Base-by-base conservation (phyloP, 1,284 basidiomycete species). In the Cryptococcus hybrid region DNA sequence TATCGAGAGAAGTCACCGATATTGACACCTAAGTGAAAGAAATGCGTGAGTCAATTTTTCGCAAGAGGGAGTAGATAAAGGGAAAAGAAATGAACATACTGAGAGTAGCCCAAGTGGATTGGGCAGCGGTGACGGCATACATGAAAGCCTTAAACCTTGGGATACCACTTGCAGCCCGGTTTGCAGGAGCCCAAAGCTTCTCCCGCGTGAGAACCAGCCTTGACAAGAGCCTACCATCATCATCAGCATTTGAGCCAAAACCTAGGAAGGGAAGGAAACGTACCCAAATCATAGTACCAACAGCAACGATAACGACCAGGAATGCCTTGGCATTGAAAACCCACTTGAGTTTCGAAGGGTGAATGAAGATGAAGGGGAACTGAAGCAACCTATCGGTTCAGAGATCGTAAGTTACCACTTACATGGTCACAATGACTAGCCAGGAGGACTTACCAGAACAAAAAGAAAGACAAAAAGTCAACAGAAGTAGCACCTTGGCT, bases 281-380 rank as follows among this genome's bases (percentile, higher is more conserved):
- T 18, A 65, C 84, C 88, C 88, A 90, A 36, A 87, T 86, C 59
- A 90, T 79, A 62, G 89, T 88, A 7, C 84, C 83, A 30, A 90
- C 59, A 79, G 86, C 88, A 6, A 86, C 82, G 4, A 83, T 75
- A 0, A 88, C 88, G 0, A 88, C 87, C 12, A 87, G 36, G 18
- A 75, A 73, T 0, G 84, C 84, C 75, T 90, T 89, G 61, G 81
- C 77, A 51, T 85, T 79, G 80, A 91, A 92, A 12, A 91, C 78
- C 78, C 84, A 85, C 48, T 85, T 84, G 48, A 90, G 85, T 62
- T 82, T 83, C 64, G 88, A 86, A 3, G 88, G 88, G 18, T 88
- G 88, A 51, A 90, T 79, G 52, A 90, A 79, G 78, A 88, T 82
- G 71, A 90, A 83, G 0, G 89, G 88, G 5, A 76, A 59, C 58